phyloP scores from a whole-genome alignment of 306 rosid species.

The Glycine tomentella region DNA sequence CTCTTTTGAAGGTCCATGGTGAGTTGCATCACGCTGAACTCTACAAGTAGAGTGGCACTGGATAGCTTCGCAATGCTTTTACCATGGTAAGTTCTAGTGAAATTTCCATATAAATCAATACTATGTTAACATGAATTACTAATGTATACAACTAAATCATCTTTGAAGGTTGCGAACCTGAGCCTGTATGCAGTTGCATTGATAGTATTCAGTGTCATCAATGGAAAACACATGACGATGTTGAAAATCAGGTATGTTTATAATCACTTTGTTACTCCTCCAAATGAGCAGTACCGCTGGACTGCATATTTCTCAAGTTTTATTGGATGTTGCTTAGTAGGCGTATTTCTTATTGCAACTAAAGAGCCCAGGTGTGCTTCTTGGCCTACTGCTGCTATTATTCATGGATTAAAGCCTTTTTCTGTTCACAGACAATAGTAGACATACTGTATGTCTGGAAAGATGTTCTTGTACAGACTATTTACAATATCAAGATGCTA shows the following conservation, averaged over 20 bases:
- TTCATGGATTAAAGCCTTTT: background rate
- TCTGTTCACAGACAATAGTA: background rate
- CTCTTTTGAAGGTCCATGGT: conserved; percentile 86
- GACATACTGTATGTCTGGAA: background rate
- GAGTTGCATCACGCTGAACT: conserved; percentile 87
- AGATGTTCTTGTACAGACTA: background rate
- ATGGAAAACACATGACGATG: conserved; percentile 56
- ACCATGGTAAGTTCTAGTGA: conserved; percentile 67
- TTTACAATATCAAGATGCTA: conserved; percentile 28
- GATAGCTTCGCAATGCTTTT: conserved; percentile 96
- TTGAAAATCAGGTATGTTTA: conserved; percentile 77
- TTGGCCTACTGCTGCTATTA: conserved; percentile 28
- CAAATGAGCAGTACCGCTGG: conserved; percentile 83
- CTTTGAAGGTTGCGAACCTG: conserved; percentile 86
- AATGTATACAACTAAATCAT: conserved; percentile 9
- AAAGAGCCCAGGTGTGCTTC: conserved; percentile 87
- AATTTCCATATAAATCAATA: conserved; percentile 21
- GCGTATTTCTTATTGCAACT: conserved; percentile 71
- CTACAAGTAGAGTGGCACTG: conserved; percentile 89
- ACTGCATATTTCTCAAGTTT: conserved; percentile 87
- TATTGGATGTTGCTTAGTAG: conserved; percentile 92
- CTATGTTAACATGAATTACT: conserved; percentile 28
- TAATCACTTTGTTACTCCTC: conserved; percentile 40
- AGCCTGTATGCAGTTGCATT: conserved; percentile 84
- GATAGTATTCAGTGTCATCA: conserved; percentile 61